Conservation (phyloP, 108 stramenopile genomes). For the Cyclostephanos invisitatus region DNA sequence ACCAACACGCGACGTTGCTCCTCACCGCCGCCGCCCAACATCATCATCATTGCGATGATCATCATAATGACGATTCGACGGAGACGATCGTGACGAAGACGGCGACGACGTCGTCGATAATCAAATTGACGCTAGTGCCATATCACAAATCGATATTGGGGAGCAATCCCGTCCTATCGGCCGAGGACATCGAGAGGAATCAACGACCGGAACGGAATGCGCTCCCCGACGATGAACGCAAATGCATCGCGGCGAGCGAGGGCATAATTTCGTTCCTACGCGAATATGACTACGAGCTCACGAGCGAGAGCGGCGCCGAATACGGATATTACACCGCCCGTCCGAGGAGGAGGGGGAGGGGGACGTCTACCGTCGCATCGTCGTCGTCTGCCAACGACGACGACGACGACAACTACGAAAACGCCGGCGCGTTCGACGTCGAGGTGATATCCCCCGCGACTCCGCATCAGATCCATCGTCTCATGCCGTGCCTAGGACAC, state of each 20-base stretch:
- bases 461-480: constrained; percentile 48
- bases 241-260: constrained; percentile 20
- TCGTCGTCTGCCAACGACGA: no score
- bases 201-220: constrained; percentile 36
- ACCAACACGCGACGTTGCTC: no score
- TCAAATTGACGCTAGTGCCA: constrained; percentile 55
- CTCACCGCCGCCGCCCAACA: no score
- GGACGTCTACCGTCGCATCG: not conserved
- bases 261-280: constrained; percentile 50
- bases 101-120: constrained; percentile 33
- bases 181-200: constrained; percentile 14
- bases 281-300: constrained; percentile 45
- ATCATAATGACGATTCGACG: no score
- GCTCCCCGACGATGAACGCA: constrained; percentile 24
- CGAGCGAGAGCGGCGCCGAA: constrained; percentile 59
- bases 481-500: constrained; percentile 49
- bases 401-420: no score
- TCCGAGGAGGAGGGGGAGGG: constrained; percentile 14
- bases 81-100: no score
- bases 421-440: constrained; percentile 46
- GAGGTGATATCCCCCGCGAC: constrained; percentile 61
- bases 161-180: constrained; percentile 46
- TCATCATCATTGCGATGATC: no score
- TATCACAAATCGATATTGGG: constrained; percentile 45
- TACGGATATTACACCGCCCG: constrained; percentile 56